Base-by-base conservation (phyloP, 495 filamentous ascomycete genomes). In the Penicillium chermesinum region DNA sequence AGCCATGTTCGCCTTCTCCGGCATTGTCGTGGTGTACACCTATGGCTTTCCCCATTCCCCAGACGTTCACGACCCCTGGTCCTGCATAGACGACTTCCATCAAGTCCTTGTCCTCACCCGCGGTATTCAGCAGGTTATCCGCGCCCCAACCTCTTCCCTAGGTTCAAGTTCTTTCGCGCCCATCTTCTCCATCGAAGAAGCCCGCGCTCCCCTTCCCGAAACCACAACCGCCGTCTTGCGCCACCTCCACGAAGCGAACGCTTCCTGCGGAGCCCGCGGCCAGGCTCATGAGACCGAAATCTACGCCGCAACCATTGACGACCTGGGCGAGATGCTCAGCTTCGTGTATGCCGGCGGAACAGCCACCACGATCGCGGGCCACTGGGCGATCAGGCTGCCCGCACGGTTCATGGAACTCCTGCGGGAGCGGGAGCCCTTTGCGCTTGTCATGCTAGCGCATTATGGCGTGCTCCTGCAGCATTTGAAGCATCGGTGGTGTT, bases 341-440 rank as follows among this genome's bases (percentile, higher is more conserved):
- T 60, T 53, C 39, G 50, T 58, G 3, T 51, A 62, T 20, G 51
- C 44, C 12, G 69, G 65, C 9, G 47, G 65, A 32, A 64, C 49
- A 2, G 55, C 62, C 13, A 60, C 50, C 15, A 55, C 57, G 2
- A 47, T 66, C 33, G 62, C 61, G 8, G 62, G 57, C 9, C 48
- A 59, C 12, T 81, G 72, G 76, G 74, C 68, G 3, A 73, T 82
- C 19, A 74, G 71, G 33, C 50, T 82, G 13, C 71, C 72, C 2
- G 48, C 65, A 1, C 54, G 66, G 6, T 85, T 79, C 53, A 57
- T 81, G 41, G 66, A 71, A 6, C 63, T 78, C 22, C 67, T 82
- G 0, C 71, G 71, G 2, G 61, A 76, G 46, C 70, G 63, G 10
- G 69, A 75, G 12, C 80, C 83, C 0, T 65, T 83, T 30, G 77